Percentiles rank a stretch among this genome's conserved stretches.
phyloP scores from a whole-genome alignment of 2,329 filamentous ascomycete genomes.

The Cercospora beticola region DNA sequence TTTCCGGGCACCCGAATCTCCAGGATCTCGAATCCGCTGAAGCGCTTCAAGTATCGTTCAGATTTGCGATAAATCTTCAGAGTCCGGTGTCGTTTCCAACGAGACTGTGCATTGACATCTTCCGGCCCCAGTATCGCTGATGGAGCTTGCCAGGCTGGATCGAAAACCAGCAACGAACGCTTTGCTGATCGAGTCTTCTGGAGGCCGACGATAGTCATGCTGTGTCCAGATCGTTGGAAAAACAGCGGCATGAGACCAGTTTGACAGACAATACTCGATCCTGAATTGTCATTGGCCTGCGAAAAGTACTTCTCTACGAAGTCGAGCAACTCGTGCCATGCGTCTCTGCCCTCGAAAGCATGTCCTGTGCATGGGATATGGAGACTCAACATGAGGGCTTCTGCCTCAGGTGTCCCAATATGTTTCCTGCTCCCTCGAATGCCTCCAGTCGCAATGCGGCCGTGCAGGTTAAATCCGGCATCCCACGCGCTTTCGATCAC shows the following conservation, averaged over 20 bases:
- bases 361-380: constrained; percentile 57
- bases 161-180: constrained; percentile 76
- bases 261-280: constrained; percentile 48
- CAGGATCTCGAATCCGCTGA: constrained; percentile 70
- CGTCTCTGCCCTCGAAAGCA: constrained; percentile 55
- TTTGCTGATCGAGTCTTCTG: constrained; percentile 66
- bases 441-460: constrained; percentile 77
- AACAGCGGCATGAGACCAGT: constrained; percentile 48
- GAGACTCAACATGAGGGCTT: constrained; percentile 71
- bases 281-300: constrained; percentile 50
- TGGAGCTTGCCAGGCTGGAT: constrained; percentile 76
- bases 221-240: constrained; percentile 86
- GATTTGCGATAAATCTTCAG: constrained; percentile 72
- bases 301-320: constrained; percentile 73
- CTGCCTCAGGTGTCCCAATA: constrained; percentile 83
- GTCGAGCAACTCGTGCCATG: constrained; percentile 56
- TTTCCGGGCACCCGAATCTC: constrained; percentile 9
- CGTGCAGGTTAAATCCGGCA: constrained; percentile 70
- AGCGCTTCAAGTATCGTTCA: constrained; percentile 64
- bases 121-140: constrained; percentile 55
- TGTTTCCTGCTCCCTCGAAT: constrained; percentile 85
- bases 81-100: constrained; percentile 11
- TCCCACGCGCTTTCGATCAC: constrained; percentile 88
- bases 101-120: constrained; percentile 46
- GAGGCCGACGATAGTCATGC: constrained; percentile 82